These are phyloP conservation scores for Fraxinus angustifolia DNA, from an alignment of 305 asterid species.

Conservation along the genomic window DNA sequence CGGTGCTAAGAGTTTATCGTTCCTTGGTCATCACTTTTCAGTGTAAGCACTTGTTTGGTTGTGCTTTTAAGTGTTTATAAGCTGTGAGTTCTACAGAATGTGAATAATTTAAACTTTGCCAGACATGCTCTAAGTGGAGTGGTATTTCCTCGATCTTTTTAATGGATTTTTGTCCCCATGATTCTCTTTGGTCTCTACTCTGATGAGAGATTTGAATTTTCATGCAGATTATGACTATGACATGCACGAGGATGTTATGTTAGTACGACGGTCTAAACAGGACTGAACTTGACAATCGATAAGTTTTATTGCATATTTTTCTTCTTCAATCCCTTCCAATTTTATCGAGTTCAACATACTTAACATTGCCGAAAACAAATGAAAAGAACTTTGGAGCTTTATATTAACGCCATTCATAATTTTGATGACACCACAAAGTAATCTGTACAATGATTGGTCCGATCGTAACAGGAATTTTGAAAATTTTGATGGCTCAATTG, in stretches of 20 bases:
- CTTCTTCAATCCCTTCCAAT: neutral
- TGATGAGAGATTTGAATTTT: neutral
- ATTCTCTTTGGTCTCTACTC: neutral
- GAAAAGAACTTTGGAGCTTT: neutral
- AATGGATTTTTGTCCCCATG: neutral
- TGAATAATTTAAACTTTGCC: neutral
- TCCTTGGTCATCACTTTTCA: neutral
- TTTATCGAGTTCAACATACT: neutral
- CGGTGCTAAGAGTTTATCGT: slow-evolving; percentile 3
- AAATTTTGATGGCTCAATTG: neutral
- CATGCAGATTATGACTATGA: neutral
- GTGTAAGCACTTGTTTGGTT: slow-evolving; percentile 1
- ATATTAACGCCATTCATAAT: neutral
- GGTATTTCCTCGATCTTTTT: neutral
- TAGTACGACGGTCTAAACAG: neutral
- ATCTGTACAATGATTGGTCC: neutral
- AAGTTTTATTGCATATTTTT: neutral
- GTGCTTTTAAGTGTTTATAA: neutral
- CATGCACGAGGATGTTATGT: neutral
- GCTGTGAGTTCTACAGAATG: neutral
- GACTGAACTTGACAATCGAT: neutral
- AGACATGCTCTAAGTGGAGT: neutral
- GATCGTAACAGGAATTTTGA: neutral
- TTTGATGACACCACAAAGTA: neutral
- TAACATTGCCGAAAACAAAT: neutral